Percentiles rank a stretch among this genome's conserved stretches.
phyloP scores from a whole-genome alignment of 768 basidiomycete species.

The Leccinum obscurum region DNA sequence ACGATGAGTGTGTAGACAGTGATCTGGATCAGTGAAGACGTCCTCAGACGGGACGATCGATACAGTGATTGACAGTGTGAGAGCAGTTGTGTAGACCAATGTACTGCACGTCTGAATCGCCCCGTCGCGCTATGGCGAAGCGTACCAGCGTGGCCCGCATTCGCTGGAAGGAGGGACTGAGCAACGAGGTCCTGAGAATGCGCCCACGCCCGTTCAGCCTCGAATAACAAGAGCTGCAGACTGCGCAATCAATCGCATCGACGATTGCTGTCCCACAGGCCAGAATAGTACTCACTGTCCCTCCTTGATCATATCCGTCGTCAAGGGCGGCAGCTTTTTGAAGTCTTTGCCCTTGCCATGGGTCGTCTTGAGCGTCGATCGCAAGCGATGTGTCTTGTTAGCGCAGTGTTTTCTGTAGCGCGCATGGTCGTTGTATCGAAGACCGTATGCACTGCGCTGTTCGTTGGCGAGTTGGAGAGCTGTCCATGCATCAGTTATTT shows the following conservation, averaged over 20 bases:
- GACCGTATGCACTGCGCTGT: slow-evolving; percentile 86
- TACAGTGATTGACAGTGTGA: slow-evolving; percentile 72
- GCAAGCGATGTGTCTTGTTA: slow-evolving; percentile 84
- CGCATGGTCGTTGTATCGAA: slow-evolving; percentile 85
- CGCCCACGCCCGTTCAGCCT: slow-evolving; percentile 91
- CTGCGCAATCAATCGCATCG: slow-evolving; percentile 37
- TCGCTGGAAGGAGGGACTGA: slow-evolving; percentile 50
- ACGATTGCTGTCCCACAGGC: slow-evolving; percentile 8
- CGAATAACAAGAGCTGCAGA: slow-evolving; percentile 81
- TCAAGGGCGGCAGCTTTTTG: slow-evolving; percentile 74
- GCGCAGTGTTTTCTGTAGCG: slow-evolving; percentile 95
- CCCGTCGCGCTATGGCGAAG: slow-evolving; percentile 75
- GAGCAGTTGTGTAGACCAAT: slow-evolving; percentile 76
- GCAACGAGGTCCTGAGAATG: slow-evolving; percentile 78
- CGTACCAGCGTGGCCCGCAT: slow-evolving; percentile 50
- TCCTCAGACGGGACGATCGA: slow-evolving; percentile 49
- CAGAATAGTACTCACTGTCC: slow-evolving; percentile 65
- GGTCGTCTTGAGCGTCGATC: slow-evolving; percentile 80
- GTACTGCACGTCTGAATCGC: slow-evolving; percentile 75
- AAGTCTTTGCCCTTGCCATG: slow-evolving; percentile 90
- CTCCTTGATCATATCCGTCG: slow-evolving; percentile 70
- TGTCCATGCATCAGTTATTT: slow-evolving; percentile 32
- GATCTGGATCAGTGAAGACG: slow-evolving; percentile 63
- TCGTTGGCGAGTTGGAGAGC: slow-evolving; percentile 84
- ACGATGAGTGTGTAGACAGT: slow-evolving; percentile 78